Conservation (phyloP, 441 rosid species). For the Aleurites moluccanus region DNA sequence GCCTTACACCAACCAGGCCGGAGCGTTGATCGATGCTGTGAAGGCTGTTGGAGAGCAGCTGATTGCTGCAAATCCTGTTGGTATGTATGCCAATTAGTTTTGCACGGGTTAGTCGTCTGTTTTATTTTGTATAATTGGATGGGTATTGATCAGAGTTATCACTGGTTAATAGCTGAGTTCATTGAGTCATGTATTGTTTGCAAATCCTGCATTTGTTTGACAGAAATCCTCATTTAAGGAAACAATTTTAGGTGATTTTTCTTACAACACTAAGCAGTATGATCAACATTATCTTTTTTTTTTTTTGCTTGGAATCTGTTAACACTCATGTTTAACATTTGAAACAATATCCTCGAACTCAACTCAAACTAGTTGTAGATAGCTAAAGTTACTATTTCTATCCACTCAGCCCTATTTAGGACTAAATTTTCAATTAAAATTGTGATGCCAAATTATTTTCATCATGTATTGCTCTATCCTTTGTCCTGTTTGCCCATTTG, state of each 20-base stretch:
- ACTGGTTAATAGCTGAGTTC: too few relatives aligned
- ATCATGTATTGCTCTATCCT: neutral
- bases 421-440: neutral
- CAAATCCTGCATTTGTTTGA: neutral
- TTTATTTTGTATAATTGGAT: too few relatives aligned
- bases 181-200: neutral
- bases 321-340: neutral
- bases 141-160: too few relatives aligned
- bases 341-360: neutral
- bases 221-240: neutral
- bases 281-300: neutral
- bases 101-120: neutral
- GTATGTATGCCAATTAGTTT: constrained; percentile 37
- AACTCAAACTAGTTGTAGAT: neutral
- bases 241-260: neutral
- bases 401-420: neutral
- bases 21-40: constrained; percentile 77
- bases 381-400: neutral
- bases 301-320: too few relatives aligned
- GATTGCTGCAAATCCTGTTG: constrained; percentile 91
- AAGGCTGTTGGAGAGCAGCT: constrained; percentile 83
- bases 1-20: constrained; percentile 80
- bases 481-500: too few relatives aligned
- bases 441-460: neutral
- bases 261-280: neutral